These are phyloP conservation scores for Fusarium paranaense DNA, from an alignment of 2,329 filamentous ascomycete genomes.

Conservation along the genomic window DNA sequence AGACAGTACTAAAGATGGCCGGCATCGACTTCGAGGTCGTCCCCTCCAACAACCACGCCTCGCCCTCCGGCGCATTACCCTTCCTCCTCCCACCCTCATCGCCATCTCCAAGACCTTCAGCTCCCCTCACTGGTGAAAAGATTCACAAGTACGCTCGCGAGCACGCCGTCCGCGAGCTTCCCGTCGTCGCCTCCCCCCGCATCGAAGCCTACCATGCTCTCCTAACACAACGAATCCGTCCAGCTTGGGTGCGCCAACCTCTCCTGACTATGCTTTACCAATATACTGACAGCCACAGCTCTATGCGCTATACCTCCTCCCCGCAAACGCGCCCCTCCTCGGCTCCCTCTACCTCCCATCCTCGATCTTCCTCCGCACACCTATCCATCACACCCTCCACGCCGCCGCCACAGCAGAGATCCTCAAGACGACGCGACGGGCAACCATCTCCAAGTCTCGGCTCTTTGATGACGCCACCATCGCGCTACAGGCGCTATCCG, in stretches of 20 bases:
- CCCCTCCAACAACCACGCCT: conserved; percentile 91
- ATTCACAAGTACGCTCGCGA: conserved; percentile 76
- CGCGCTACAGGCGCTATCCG: conserved; percentile 61
- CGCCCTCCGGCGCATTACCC: conserved; percentile 86
- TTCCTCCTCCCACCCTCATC: conserved; percentile 76
- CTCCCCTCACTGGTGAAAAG: conserved; percentile 63
- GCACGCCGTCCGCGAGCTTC: conserved; percentile 49
- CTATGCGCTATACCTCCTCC: conserved; percentile 82
- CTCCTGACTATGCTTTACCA: neutral
- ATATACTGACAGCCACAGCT: conserved; percentile 62
- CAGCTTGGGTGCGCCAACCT: conserved; percentile 77
- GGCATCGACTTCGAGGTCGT: conserved; percentile 74
- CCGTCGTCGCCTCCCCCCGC: conserved; percentile 65
- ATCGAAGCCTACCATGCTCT: conserved; percentile 84
- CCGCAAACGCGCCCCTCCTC: conserved; percentile 76
- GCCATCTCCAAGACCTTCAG: conserved; percentile 57
- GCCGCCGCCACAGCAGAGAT: conserved; percentile 81
- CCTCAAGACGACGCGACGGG: conserved; percentile 66
- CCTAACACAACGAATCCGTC: conserved; percentile 80
- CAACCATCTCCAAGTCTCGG: conserved; percentile 46
- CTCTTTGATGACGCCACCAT: conserved; percentile 58
- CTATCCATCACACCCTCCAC: conserved; percentile 75
- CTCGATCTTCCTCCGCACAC: conserved; percentile 70
- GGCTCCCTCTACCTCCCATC: conserved; percentile 78
- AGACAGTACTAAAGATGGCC: conserved; percentile 87